Percentiles rank a stretch among this genome's conserved stretches.
These are phyloP conservation scores for Tylopilus subfusipes DNA, from an alignment of 768 basidiomycete genomes.

Conservation along the genomic window DNA sequence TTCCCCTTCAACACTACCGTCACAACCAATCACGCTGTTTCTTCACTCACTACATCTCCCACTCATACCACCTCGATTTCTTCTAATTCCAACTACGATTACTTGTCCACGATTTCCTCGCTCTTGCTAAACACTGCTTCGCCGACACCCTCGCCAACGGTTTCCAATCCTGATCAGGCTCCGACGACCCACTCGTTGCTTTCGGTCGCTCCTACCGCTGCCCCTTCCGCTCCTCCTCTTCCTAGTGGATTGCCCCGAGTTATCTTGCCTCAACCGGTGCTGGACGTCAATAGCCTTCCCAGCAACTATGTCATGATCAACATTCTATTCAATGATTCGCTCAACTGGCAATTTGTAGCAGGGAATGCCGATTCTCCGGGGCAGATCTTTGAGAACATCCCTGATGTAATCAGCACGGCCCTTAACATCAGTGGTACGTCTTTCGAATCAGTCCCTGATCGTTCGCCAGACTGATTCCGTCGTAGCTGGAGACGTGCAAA, in stretches of 20 bases:
- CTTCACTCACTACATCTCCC: slow-evolving; percentile 1
- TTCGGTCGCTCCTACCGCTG: slow-evolving; percentile 20
- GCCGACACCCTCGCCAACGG: slow-evolving; percentile 22
- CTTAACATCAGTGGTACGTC: slow-evolving; percentile 43
- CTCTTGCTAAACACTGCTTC: slow-evolving; percentile 30
- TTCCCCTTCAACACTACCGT: slow-evolving; percentile 26
- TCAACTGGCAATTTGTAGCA: slow-evolving; percentile 74
- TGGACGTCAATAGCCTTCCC: slow-evolving; percentile 30
- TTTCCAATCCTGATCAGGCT: slow-evolving; percentile 39
- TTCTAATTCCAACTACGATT: slow-evolving; percentile 31
- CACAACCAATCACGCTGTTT: neutral
- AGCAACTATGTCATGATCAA: slow-evolving; percentile 51
- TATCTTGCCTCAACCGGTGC: slow-evolving; percentile 46
- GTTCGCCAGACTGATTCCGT: slow-evolving; percentile 31
- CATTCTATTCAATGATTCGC: slow-evolving; percentile 53
- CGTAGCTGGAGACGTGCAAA: slow-evolving; percentile 37
- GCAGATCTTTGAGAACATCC: slow-evolving; percentile 77
- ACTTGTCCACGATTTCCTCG: slow-evolving; percentile 32
- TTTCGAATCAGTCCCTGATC: neutral
- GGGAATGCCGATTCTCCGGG: slow-evolving; percentile 51
- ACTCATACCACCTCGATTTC: slow-evolving; percentile 7
- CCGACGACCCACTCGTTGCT: slow-evolving; percentile 28
- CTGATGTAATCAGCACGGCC: slow-evolving; percentile 45
- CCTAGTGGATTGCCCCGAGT: slow-evolving; percentile 58
- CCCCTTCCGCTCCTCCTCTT: slow-evolving; percentile 36